A percentile compares a stretch with the other conserved stretches of the same genome.
These are phyloP conservation scores for Scutellaria galericulata DNA, from an alignment of 257 asterid genomes.

Conservation along the genomic window DNA sequence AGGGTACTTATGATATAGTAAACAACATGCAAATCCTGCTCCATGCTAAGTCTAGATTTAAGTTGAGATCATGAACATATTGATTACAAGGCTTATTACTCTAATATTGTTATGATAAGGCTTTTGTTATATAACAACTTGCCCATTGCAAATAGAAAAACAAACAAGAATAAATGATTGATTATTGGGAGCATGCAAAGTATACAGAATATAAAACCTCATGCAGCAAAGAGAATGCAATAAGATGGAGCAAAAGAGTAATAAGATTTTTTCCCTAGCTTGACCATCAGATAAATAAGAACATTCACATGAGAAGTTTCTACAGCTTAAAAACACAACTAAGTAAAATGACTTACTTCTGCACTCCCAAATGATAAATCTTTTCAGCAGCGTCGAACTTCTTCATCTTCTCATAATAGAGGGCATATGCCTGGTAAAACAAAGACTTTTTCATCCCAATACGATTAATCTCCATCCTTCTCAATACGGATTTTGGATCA, in stretches of 20 bases:
- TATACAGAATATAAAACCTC: not conserved
- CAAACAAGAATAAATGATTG: conserved; percentile 14
- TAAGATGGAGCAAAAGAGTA: not conserved
- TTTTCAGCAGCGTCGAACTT: conserved; percentile 84
- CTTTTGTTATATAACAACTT: not conserved
- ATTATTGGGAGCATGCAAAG: conserved; percentile 6
- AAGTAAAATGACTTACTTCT: conserved; percentile 60
- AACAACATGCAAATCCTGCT: conserved; percentile 15
- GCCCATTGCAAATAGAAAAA: conserved; percentile 13
- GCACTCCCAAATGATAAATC: conserved; percentile 80
- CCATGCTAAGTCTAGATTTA: not conserved
- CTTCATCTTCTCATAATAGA: conserved; percentile 85
- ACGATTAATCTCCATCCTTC: conserved; percentile 68
- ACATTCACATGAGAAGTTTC: not conserved
- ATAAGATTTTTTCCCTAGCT: not conserved
- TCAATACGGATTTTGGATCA: conserved; percentile 73
- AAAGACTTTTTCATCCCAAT: conserved; percentile 77
- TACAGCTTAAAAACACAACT: conserved; percentile 4
- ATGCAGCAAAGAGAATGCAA: not conserved
- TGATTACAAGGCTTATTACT: not conserved
- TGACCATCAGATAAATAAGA: not conserved
- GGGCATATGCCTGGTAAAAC: conserved; percentile 91
- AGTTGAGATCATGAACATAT: conserved; percentile 7
- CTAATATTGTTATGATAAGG: not conserved
- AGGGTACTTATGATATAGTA: not conserved